Base-by-base conservation (phyloP, 2,329 filamentous ascomycete species). In the Clonostachys byssicola region DNA sequence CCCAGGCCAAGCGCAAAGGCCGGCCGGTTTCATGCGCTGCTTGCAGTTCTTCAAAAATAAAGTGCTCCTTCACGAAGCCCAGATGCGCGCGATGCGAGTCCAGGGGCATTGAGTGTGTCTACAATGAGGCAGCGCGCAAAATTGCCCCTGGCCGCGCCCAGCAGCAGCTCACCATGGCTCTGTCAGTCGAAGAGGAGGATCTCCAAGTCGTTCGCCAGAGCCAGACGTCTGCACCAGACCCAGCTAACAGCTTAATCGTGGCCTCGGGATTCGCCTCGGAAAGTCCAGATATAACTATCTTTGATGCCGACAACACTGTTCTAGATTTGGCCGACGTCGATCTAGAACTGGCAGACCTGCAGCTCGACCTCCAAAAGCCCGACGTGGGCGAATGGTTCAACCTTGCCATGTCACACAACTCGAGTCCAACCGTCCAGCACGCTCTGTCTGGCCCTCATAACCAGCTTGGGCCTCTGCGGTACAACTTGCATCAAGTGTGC, bases 1-100 rank as follows among this genome's bases (percentile, higher is more conserved):
- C 58, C 1, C 55, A 59, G 14, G n/a, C 7, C 0, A 52, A 40
- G 12, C 56, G 58, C 5, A 61, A 59, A 12, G 58, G 58, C 0
- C 51, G 58, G 0, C 57, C 49, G 2, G 59, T 44, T 16, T 59
- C 58, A 4, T 61, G 58, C 14, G 2, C 45, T 4, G 35, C 50
- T 1, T 61, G 58, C 9, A 55, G 48, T 20, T 30, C 13, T 9
- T 50, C 58, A 3, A 61, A 61, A 16, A 42, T 46, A 5, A 61
- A 59, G 18, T 61, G 58, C 23, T 50, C 38, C 12, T 61, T 61
- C 34, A 44, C 40, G 1, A 51, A 53, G 3, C 58, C 58, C 0
- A 30, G 23, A 10, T 61, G 58, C 40, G 44, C 47, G 1, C 50
- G 58, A 0, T 61, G 58, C 14, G 42, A 46, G 0, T 46, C 41